Conservation (phyloP, 2,329 filamentous ascomycete genomes). For the Aspergillus japonicus region DNA sequence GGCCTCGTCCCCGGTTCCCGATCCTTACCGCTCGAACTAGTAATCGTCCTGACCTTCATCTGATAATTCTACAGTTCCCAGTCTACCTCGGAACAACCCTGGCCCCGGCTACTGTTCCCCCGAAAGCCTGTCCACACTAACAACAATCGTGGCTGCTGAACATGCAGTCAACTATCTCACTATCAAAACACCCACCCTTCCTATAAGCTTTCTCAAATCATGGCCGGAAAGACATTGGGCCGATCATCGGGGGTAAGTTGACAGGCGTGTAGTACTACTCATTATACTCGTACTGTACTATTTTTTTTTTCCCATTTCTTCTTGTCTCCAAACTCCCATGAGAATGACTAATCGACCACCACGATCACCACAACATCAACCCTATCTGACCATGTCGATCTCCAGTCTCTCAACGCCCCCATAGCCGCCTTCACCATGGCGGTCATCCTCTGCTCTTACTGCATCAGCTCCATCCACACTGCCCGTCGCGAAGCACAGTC, state of each 20-base stretch:
- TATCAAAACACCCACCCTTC: too few relatives aligned
- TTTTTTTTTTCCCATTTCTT: neutral
- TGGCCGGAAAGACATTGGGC: constrained; percentile 21
- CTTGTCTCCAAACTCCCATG: neutral
- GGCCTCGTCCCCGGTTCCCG: too few relatives aligned
- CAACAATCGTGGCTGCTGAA: neutral
- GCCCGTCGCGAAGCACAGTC: constrained; percentile 66
- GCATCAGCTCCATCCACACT: constrained; percentile 63
- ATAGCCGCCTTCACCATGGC: constrained; percentile 65
- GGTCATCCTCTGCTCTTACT: constrained; percentile 59
- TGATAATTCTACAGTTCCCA: constrained; percentile 14
- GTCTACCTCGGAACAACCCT: neutral
- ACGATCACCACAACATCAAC: neutral
- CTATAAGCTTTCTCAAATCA: neutral
- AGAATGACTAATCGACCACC: neutral
- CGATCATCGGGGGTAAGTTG: constrained; percentile 24
- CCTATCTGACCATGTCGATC: neutral
- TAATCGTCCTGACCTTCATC: constrained; percentile 12
- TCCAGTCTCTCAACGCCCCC: constrained; percentile 56
- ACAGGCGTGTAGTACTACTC: neutral
- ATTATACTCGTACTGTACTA: neutral
- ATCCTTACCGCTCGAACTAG: too few relatives aligned
- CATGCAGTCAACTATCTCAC: too few relatives aligned
- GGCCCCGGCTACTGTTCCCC: neutral
- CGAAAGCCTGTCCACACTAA: neutral